Evolutionary conservation across 108 stramenopile species (phyloP), one percentile per base, ranked within the genome.

Genomic region (Cylindrotheca closterium): DNA sequence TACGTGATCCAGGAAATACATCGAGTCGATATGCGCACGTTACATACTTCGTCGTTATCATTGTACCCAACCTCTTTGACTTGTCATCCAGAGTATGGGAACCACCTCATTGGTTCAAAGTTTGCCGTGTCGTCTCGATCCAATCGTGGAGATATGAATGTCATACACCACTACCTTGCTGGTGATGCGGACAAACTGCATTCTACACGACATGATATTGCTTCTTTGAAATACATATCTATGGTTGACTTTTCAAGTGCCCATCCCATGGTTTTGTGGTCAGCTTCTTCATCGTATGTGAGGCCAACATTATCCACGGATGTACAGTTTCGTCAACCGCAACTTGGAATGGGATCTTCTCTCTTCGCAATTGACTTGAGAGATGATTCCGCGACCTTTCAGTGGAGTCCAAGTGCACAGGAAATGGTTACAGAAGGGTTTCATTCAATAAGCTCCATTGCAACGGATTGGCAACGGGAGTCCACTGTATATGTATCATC

Each of bases 371-470:
- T 93, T 19, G 81, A 93, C 76, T 65, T 89, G 52, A 70, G 87
- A 37, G 54, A 63, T 24, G 69, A 86, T 58, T 62, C 80, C 18
- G 84, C 77, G 34, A 53, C 54, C 22, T 80, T 80, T 68, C 78
- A 79, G 47, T 93, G 87, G 87, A 89, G 86, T 72, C 91, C 91
- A 29, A 86, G 85, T 79, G 78, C 80, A 15, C 76, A 82, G 63
- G 83, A 87, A 49, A 78, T 74, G 59, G 33, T 73, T 2, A 57
- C 76, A 1, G 91, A 89, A 47, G 86, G 88, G 17, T 46, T 84
- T n/a, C 85, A 86, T 68, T 86, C 86, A 8, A 82, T 93, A 17
- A 77, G 58, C 61, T 72, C 74, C 19, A 74, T 93, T 42, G 62
- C 60, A 27, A 59, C 77, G 19, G 84, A 93, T 65, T 65, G 67